Base-by-base conservation (phyloP, 495 filamentous ascomycete species). In the Bryoglossum gracile region DNA sequence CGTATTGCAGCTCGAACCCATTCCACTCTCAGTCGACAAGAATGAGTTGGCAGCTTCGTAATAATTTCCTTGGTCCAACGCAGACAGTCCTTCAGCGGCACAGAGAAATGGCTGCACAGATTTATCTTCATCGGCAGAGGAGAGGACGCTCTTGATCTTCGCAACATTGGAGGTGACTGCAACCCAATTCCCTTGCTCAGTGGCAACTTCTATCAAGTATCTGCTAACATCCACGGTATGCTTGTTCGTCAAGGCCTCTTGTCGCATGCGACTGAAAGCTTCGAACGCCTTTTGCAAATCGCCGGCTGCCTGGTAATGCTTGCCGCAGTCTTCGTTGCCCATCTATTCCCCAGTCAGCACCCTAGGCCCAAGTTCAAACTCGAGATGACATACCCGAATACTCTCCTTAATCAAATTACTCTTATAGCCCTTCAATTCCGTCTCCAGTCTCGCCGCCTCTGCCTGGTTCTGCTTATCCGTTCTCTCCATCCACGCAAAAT, bases 361-460 rank as follows among this genome's bases (percentile, higher is more conserved):
- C 4, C 38, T 2, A 6, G 22, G 5, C 8, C 16, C 18, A 38
- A 5, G 8, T 11, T 13, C 14, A 14, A 25, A 41, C 0, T n/a
- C 8, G 19, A 43, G 3, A 11, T 34, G 25, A 16, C 81, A 46
- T 74, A 94, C 89, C 59, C 94, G 70, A 52, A 97, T 95, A 66
- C 90, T 96, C 66, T 98, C 92, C 63, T 96, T 96, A 54, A 98
- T 88, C 28, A 97, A 65, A 54, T 97, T 98, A 58, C 97, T 94
- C 65, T 95, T 98, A 68, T 97, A 97, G 5, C 84, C 86, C 62
- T 87, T 87, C 23, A 98, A 67, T 60, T 97, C 89, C 4, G 75
- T 68, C 53, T 94, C 86, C 48, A 96, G 68, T 38, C 84, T 78
- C 32, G 85, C 76, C 1, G 78, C 81, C 58, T 89, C 82, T 1